Evolutionary conservation across 306 rosid genomes (phyloP).

Genomic region (Prunus persica): Prunus_persica_NCBIv2 NC_034013.1:6243501-6244000

Average conservation of each 20-base stretch:
- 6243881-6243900: background rate
- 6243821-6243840: background rate
- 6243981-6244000: background rate
- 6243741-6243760: slow-evolving; percentile 17
- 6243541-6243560: background rate
- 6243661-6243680: background rate
- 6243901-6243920: background rate
- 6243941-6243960: background rate
- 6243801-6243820: background rate
- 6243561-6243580: background rate
- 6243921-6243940: background rate
- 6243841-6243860: background rate
- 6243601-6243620: background rate
- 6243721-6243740: slow-evolving; percentile 3
- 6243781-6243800: background rate
- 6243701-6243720: background rate
- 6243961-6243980: background rate
- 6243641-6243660: background rate
- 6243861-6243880: background rate
- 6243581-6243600: background rate
- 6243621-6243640: background rate
- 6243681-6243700: background rate
- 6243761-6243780: slow-evolving; percentile 3
- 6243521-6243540: background rate
- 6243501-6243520: too few relatives aligned